Base-by-base conservation (phyloP, 768 basidiomycete species). In the Boletus fagicola region DNA sequence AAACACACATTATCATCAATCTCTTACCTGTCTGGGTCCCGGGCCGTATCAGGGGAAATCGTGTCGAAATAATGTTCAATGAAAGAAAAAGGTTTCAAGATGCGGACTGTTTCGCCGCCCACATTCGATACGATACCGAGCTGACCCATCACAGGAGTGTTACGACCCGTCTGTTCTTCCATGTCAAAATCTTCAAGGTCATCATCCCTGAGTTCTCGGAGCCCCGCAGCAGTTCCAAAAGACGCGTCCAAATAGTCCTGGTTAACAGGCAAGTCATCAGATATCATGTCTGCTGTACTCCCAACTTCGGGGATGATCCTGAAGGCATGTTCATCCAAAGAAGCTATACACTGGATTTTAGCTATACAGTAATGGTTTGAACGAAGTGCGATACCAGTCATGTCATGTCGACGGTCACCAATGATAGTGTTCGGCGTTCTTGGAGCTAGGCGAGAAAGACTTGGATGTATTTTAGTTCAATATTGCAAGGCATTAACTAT, bases 251-350 rank as follows among this genome's bases (percentile, higher is more conserved):
- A 77, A 66, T 95, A 98, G 66, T 94, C 91, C 47, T 79, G 74
- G 69, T 98, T 96, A 22, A 80, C 88, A 0, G 96, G 96, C 10
- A 98, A 76, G 69, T 98, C 94, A 64, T 98, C 96, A 33, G 79
- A 77, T 55, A 98, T 87, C 85, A 97, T 86, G 71, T 98, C 96
- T 15, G 91, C 86, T 10, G 85, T 81, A 11, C 84, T 81, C 22
- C 89, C 88, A 42, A 96, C 77, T 61, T 92, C 87, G 2, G 92
- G 92, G 8, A 86, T 67, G 43, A 75, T 77, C 49, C 77, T 81
- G 75, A 96, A 97, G 2, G 94, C 91, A 36, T 88, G 73, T 55
- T 94, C 88, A 53, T 96, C 94, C 36, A 97, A 75, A 11, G 88
- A 89, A 52, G 81, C 88, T 90, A 56, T 35, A 42, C 16, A 28